Evolutionary conservation across 2,329 filamentous ascomycete genomes (phyloP).

Genomic region (Pyrenophora tritici-repentis): DNA sequence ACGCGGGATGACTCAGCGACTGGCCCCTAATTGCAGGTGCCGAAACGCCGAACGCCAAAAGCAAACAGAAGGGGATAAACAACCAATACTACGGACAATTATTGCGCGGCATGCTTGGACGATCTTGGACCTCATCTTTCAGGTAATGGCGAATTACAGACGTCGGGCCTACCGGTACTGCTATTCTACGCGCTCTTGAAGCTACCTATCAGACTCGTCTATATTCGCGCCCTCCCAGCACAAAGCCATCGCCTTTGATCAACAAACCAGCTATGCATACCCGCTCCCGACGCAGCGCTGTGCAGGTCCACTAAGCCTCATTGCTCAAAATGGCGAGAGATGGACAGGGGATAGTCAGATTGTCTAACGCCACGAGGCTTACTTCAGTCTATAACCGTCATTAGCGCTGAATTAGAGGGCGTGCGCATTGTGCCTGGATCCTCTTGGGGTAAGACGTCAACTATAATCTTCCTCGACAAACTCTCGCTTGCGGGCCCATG

Average conservation of each 20-base stretch:
- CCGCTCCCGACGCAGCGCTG: constrained; percentile 17
- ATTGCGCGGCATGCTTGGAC: neutral
- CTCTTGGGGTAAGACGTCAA: constrained; percentile 6
- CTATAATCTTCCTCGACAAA: constrained; percentile 4
- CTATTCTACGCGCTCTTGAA: too few relatives aligned
- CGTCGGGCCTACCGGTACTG: too few relatives aligned
- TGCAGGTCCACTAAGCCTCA: constrained; percentile 11
- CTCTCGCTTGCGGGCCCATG: constrained; percentile 9
- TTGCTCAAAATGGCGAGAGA: constrained; percentile 1
- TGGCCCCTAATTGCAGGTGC: neutral
- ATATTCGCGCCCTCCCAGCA: neutral
- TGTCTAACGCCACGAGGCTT: constrained; percentile 13
- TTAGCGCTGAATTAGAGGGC: constrained; percentile 27
- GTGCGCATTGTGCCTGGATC: constrained; percentile 22
- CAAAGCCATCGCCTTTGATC: neutral
- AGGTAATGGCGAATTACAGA: too few relatives aligned
- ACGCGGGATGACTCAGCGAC: constrained; percentile 10
- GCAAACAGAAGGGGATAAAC: neutral
- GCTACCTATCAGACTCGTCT: too few relatives aligned
- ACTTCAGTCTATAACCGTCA: constrained; percentile 13
- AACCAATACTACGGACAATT: neutral
- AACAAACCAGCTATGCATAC: constrained; percentile 9
- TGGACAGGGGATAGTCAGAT: constrained; percentile 2
- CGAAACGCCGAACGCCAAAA: neutral
- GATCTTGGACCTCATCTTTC: too few relatives aligned